Percentiles rank a stretch among this genome's conserved stretches.
These are phyloP conservation scores for Gastrolobium bilobum DNA, from an alignment of 306 rosid species.

Conservation along the genomic window DNA sequence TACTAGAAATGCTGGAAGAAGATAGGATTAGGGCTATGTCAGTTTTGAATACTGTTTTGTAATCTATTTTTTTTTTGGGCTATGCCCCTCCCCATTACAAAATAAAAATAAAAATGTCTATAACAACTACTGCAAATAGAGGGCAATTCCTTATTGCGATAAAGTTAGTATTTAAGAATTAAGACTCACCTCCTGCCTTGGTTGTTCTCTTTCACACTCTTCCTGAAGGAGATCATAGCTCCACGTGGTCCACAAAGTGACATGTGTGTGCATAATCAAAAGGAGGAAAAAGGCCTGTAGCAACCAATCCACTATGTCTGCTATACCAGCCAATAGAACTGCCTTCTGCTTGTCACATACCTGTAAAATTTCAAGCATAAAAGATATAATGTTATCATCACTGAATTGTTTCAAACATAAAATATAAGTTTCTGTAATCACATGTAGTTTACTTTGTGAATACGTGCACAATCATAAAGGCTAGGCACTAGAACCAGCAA, in stretches of 20 bases:
- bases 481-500: conserved; percentile 95
- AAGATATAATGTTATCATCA: conserved; percentile 8
- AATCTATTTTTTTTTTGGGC: too few species aligned
- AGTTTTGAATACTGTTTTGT: too few species aligned
- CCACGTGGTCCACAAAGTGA: conserved; percentile 89
- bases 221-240: conserved; percentile 83
- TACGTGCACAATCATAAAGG: conserved; percentile 73
- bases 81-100: too few species aligned
- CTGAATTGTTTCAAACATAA: not conserved
- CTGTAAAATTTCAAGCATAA: conserved; percentile 43
- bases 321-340: conserved; percentile 83
- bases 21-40: too few species aligned
- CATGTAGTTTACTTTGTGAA: conserved; percentile 68
- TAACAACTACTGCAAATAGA: too few species aligned
- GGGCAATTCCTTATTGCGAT: not conserved
- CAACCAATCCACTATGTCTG: conserved; percentile 89
- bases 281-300: conserved; percentile 85
- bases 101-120: too few species aligned
- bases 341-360: conserved; percentile 86
- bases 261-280: conserved; percentile 84
- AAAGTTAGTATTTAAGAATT: conserved; percentile 1
- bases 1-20: too few species aligned
- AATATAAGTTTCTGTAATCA: not conserved
- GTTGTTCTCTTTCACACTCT: conserved; percentile 77
- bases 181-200: conserved; percentile 76